These are phyloP conservation scores for Austroboletus festivus DNA, from an alignment of 768 basidiomycete species.

Conservation along the genomic window DNA sequence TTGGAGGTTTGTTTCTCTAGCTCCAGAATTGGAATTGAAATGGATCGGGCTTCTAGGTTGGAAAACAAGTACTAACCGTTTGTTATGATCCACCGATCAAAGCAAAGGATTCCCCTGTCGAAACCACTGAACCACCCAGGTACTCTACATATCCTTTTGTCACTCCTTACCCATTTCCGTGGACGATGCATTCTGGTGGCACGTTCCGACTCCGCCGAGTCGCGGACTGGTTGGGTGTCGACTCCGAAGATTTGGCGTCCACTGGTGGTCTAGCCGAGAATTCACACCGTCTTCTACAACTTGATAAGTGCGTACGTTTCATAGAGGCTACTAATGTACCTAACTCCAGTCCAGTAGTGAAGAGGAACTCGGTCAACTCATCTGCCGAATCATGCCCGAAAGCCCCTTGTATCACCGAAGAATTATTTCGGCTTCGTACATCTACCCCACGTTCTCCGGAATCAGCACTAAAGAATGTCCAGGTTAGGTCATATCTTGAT, in stretches of 20 bases:
- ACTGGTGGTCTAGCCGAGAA: conserved; percentile 39
- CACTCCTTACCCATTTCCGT: conserved; percentile 46
- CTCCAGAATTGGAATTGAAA: conserved; percentile 6
- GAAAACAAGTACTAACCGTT: conserved; percentile 14
- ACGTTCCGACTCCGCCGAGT: conserved; percentile 62
- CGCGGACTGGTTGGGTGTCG: conserved; percentile 52
- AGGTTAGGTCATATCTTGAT: conserved; percentile 66
- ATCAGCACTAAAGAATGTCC: conserved; percentile 6
- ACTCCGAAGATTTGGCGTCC: conserved; percentile 34
- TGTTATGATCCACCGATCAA: conserved; percentile 32
- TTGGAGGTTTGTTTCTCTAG: conserved; percentile 43
- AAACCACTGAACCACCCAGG: conserved; percentile 31
- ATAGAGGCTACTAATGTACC: background rate
- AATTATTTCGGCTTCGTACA: conserved; percentile 41
- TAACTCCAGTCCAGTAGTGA: conserved; percentile 17
- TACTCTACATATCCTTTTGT: conserved; percentile 73
- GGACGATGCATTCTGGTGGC: conserved; percentile 41
- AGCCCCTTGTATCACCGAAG: conserved; percentile 6
- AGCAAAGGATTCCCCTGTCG: conserved; percentile 24
- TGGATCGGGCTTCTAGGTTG: conserved; percentile 12
- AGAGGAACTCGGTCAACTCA: conserved; percentile 14
- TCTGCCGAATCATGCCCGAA: conserved; percentile 4
- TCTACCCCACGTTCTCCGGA: background rate
- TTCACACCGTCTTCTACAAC: conserved; percentile 32
- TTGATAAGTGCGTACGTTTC: conserved; percentile 34